A percentile compares a stretch with the other conserved stretches of the same genome.
Evolutionary conservation across 345 rosid species (phyloP).

Genomic region (Eucalyptus sp.): DNA sequence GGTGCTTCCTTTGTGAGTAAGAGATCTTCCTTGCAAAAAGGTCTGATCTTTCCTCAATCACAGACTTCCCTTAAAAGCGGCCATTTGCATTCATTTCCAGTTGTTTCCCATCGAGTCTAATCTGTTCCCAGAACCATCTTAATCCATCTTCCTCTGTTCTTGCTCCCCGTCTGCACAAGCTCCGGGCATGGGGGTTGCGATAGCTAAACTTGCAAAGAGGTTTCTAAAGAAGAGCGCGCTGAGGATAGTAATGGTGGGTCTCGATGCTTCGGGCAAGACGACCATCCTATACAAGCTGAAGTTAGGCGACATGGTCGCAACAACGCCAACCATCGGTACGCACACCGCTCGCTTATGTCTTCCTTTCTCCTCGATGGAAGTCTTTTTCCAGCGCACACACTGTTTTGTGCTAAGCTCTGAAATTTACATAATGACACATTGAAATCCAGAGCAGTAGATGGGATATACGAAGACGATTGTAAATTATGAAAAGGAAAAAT

Average conservation of each 20-base stretch:
- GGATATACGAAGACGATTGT: background rate
- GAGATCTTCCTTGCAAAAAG: background rate
- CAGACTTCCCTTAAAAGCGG: background rate
- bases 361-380: background rate
- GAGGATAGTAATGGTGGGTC: slow-evolving; percentile 62
- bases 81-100: background rate
- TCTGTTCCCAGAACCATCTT: background rate
- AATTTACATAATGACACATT: background rate
- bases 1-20: background rate
- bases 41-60: background rate
- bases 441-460: background rate
- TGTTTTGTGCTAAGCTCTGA: background rate
- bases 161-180: background rate
- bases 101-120: background rate
- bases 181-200: slow-evolving; percentile 20
- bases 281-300: slow-evolving; percentile 59
- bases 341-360: background rate
- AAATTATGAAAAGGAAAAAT: background rate
- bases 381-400: background rate
- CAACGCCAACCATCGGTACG: slow-evolving; percentile 53
- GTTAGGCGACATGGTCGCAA: slow-evolving; percentile 51
- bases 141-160: background rate
- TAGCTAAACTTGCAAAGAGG: slow-evolving; percentile 35
- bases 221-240: slow-evolving; percentile 13
- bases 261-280: slow-evolving; percentile 66